Percentiles rank a stretch among this genome's conserved stretches.
phyloP scores from a whole-genome alignment of 495 filamentous ascomycete species.

The Talaromyces borbonicus region DNA sequence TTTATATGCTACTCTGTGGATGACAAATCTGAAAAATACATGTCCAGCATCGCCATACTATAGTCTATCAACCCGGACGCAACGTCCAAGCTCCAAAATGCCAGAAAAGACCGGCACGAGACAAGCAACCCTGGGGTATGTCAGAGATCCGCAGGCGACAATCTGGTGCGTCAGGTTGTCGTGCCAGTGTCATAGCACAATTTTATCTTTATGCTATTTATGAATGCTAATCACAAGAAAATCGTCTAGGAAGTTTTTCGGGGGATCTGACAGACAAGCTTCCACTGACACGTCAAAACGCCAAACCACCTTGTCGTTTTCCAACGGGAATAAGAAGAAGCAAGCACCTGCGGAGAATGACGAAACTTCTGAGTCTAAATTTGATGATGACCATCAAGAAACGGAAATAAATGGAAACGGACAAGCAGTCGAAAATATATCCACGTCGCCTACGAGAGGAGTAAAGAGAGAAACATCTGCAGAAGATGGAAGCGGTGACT shows the following conservation, averaged over 20 bases:
- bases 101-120: constrained; percentile 41
- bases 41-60: neutral
- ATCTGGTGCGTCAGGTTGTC: constrained; percentile 57
- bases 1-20: neutral
- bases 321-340: constrained; percentile 24
- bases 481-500: constrained; percentile 35
- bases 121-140: constrained; percentile 92
- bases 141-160: constrained; percentile 67
- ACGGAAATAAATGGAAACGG: constrained; percentile 20
- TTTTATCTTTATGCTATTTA: neutral
- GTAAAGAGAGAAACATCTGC: constrained; percentile 32
- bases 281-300: constrained; percentile 42
- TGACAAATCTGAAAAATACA: neutral
- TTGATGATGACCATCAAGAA: constrained; percentile 33
- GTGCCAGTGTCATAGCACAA: neutral
- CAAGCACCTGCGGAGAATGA: constrained; percentile 12
- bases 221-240: neutral
- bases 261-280: constrained; percentile 23
- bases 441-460: constrained; percentile 6
- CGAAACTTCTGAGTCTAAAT: constrained; percentile 14
- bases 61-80: neutral
- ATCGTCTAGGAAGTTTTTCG: constrained; percentile 32
- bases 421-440: neutral
- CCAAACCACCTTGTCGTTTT: constrained; percentile 67
- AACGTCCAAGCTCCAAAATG: constrained; percentile 17